Evolutionary conservation across 2,329 filamentous ascomycete genomes (phyloP).

Genomic region (Claviceps capensis): DNA sequence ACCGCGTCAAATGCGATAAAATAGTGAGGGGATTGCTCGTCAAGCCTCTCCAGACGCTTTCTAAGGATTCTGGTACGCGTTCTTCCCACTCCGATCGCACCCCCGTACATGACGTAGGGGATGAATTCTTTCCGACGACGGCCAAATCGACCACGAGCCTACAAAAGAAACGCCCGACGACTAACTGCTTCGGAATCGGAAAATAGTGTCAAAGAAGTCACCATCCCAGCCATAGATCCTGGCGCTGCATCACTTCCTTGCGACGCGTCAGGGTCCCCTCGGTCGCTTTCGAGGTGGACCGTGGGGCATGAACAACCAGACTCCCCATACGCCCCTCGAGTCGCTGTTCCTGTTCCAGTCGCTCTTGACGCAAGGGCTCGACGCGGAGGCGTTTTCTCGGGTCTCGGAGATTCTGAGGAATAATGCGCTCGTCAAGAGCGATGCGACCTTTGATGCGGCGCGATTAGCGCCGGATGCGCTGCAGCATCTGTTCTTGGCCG

Average conservation of each 20-base stretch:
- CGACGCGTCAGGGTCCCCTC: conserved; percentile 40
- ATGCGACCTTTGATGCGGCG: conserved; percentile 55
- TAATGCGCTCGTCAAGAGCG: conserved; percentile 59
- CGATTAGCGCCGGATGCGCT: conserved; percentile 68
- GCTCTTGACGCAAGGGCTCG: conserved; percentile 53
- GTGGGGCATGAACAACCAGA: conserved; percentile 42
- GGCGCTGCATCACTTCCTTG: conserved; percentile 41
- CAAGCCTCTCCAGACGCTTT: conserved; percentile 15
- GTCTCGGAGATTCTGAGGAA: conserved; percentile 64
- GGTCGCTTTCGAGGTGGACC: conserved; percentile 40
- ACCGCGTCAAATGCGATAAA: conserved; percentile 16
- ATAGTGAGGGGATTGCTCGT: conserved; percentile 12
- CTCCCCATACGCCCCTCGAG: conserved; percentile 72
- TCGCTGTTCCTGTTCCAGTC: conserved; percentile 75
- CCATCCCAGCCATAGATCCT: conserved; percentile 21
- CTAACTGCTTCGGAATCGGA: not conserved
- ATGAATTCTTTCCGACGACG: not conserved
- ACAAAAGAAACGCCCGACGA: not conserved
- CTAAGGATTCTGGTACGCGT: conserved; percentile 20
- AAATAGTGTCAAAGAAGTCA: not conserved
- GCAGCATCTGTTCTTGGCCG: conserved; percentile 60
- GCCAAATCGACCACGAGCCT: not conserved
- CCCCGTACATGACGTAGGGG: conserved; percentile 13
- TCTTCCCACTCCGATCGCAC: conserved; percentile 5
- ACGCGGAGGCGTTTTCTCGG: conserved; percentile 50